Evolutionary conservation across 169 alveolate genomes (phyloP).

Genomic region (Plasmodium fragile): DNA sequence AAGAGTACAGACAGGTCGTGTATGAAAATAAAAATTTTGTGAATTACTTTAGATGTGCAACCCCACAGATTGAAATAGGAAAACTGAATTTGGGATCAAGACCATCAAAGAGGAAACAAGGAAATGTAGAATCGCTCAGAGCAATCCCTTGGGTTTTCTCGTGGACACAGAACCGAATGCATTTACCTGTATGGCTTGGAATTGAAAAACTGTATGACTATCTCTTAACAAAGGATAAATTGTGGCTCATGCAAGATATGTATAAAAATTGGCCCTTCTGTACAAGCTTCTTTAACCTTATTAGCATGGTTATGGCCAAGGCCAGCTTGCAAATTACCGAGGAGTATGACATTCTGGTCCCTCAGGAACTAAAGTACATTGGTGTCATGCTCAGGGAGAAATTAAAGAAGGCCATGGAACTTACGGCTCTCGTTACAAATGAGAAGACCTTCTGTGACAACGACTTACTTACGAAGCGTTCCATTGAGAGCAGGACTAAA

Average conservation of each 20-base stretch:
- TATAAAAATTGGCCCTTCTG: constrained; percentile 88
- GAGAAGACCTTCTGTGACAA: constrained; percentile 81
- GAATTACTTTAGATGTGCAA: constrained; percentile 85
- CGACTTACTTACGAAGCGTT: constrained; percentile 78
- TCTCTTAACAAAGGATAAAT: constrained; percentile 52
- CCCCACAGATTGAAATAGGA: constrained; percentile 89
- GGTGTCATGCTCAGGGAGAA: constrained; percentile 74
- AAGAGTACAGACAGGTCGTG: constrained; percentile 84
- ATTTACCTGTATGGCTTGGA: constrained; percentile 90
- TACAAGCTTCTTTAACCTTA: constrained; percentile 86
- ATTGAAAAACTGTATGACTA: constrained; percentile 79
- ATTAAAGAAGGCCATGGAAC: constrained; percentile 61
- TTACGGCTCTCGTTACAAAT: constrained; percentile 80
- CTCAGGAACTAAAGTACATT: constrained; percentile 57
- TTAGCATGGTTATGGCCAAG: constrained; percentile 87
- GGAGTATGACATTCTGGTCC: constrained; percentile 81
- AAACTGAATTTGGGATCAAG: constrained; percentile 88
- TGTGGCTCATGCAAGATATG: constrained; percentile 81
- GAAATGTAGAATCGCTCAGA: constrained; percentile 88
- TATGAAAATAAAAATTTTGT: constrained; percentile 83
- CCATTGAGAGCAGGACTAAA: constrained; percentile 75
- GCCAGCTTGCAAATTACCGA: constrained; percentile 81
- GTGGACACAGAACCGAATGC: constrained; percentile 90
- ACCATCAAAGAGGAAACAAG: constrained; percentile 87
- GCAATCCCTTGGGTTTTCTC: constrained; percentile 93